Evolutionary conservation across 176 grass and related monocot genomes (phyloP).

Genomic region (Triticum timopheevii): DNA sequence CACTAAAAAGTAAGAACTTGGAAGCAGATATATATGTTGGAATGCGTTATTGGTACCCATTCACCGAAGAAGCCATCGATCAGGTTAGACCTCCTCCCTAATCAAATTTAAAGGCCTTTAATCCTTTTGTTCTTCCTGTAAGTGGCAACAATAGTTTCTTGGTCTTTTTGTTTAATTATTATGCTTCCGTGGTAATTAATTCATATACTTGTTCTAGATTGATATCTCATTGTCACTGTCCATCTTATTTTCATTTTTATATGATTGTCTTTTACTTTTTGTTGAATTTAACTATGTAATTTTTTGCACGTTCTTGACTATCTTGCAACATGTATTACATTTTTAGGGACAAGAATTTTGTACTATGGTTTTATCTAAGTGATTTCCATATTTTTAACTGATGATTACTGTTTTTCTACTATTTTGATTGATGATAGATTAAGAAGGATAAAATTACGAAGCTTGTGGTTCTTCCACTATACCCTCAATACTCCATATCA

Average conservation of each 20-base stretch:
- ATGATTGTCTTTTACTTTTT: neutral
- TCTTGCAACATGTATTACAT: neutral
- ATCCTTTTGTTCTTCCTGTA: neutral
- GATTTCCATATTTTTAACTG: neutral
- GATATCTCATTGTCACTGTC: neutral
- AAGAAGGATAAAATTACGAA: constrained; percentile 94
- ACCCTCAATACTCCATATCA: constrained; percentile 99
- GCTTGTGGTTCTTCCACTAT: constrained; percentile 90
- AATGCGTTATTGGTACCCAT: constrained; percentile 98
- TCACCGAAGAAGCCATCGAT: constrained; percentile 88
- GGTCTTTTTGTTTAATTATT: neutral
- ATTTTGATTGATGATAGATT: constrained; percentile 54
- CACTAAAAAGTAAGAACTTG: constrained; percentile 68
- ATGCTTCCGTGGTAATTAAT: neutral
- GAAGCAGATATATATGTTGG: constrained; percentile 87
- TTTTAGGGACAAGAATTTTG: neutral
- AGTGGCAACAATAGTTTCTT: neutral
- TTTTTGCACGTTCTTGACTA: neutral
- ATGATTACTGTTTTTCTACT: constrained; percentile 17
- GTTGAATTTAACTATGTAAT: neutral
- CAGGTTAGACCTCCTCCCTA: constrained; percentile 40
- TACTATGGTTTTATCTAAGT: neutral
- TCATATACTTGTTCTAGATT: neutral
- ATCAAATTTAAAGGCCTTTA: neutral
- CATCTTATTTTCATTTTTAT: neutral